These are phyloP conservation scores for Prunus yedoensis DNA, from an alignment of 331 rosid genomes.

Conservation along the genomic window DNA sequence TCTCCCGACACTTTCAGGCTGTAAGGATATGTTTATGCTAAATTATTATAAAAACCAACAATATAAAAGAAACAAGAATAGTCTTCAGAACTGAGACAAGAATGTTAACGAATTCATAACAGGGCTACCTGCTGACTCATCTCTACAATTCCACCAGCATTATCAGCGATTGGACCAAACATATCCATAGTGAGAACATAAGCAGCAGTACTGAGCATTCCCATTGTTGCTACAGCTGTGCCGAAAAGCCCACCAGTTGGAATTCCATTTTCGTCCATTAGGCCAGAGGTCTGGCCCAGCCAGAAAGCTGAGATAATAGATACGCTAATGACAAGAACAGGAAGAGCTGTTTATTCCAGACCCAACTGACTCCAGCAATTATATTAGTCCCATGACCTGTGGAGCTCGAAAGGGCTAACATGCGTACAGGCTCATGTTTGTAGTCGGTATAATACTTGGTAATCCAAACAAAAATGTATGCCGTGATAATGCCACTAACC, in stretches of 20 bases:
- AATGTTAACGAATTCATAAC: constrained; percentile 10
- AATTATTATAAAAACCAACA: neutral
- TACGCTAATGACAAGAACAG: constrained; percentile 91
- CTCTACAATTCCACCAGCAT: constrained; percentile 99
- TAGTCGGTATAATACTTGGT: constrained; percentile 95
- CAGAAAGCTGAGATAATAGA: constrained; percentile 89
- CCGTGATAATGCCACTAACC: constrained; percentile 93
- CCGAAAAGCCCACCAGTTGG: constrained; percentile 98
- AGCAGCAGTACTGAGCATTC: constrained; percentile 99
- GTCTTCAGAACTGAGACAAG: neutral
- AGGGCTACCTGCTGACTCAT: constrained; percentile 95
- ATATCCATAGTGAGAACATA: constrained; percentile 99
- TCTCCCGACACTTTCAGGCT: constrained; percentile 99
- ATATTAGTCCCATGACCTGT: constrained; percentile 99
- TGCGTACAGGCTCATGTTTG: constrained; percentile 97
- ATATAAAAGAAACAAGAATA: neutral
- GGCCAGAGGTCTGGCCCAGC: constrained; percentile 88
- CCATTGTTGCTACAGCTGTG: constrained; percentile 99
- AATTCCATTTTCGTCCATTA: constrained; percentile 75
- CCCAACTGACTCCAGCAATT: constrained; percentile 99
- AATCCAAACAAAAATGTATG: constrained; percentile 82
- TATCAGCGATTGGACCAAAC: constrained; percentile 99
- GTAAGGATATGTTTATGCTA: constrained; percentile 23
- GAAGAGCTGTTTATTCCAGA: constrained; percentile 97
- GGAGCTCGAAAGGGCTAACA: constrained; percentile 87